Base-by-base conservation (phyloP, 768 basidiomycete genomes). In the Leucogyrophana mollusca region DNA sequence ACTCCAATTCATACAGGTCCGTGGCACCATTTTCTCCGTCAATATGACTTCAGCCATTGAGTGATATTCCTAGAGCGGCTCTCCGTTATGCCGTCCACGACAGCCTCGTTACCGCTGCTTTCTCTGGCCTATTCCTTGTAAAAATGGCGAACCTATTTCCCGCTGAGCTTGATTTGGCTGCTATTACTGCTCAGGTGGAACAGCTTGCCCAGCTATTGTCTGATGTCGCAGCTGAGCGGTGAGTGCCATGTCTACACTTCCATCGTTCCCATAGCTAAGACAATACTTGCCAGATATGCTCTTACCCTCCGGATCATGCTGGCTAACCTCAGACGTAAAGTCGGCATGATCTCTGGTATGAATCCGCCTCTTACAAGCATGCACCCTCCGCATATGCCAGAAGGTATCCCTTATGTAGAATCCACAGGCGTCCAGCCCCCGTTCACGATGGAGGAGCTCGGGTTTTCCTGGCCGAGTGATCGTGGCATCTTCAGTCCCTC, bases 141-240 rank as follows among this genome's bases (percentile, higher is more conserved):
- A 95, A 95, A 70, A 93, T 95, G 86, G 93, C 93, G 46, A 90
- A 86, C 58, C 78, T 96, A 24, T 96, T 94, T 73, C 92, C 92
- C 0, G 70, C 82, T 11, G 90, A 93, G 57, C 70, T 94, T 39
- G 89, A 94, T 60, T 69, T 94, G 22, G 75, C 70, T 14, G 76
- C 78, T 8, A 90, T 94, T 61, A 85, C 82, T 37, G 74, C 67
- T 3, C 92, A 95, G 65, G 93, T 95, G 34, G 90, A 94, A 59
- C 90, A 95, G 64, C 77, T 97, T 30, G 87, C 91, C 0, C 89
- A 93, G 56, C 70, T 97, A 37, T 75, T 96, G 37, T 91, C 90
- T 4, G 94, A 95, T 47, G 93, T 94, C 30, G 91, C 91, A 24
- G 94, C 94, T 11, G 94, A 96, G 71, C 80, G 94, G 85, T 83